Conservation (phyloP, 2,329 filamentous ascomycete species). For the Blumeria graminis region DNA sequence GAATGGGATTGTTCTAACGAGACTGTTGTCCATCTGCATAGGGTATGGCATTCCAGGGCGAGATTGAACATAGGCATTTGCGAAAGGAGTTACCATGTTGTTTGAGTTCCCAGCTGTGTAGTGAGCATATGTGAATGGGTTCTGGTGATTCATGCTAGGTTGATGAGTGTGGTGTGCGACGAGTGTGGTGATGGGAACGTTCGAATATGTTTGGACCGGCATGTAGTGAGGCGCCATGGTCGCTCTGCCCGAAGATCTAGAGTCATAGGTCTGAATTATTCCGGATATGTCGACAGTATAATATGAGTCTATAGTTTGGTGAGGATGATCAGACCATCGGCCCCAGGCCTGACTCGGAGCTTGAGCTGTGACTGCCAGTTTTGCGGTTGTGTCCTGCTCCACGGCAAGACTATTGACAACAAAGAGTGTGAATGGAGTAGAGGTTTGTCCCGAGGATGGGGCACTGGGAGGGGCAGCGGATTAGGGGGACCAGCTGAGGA, state of each 20-base stretch:
- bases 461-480: not conserved
- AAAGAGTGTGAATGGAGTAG: not conserved
- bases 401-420: constrained; percentile 12
- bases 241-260: constrained; percentile 18
- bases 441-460: not conserved
- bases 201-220: constrained; percentile 21
- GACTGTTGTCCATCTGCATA: constrained; percentile 7
- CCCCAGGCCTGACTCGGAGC: constrained; percentile 26
- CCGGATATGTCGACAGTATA: constrained; percentile 21
- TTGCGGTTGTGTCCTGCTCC: constrained; percentile 16
- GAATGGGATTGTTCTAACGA: constrained; percentile 10
- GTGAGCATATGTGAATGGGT: constrained; percentile 20
- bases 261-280: constrained; percentile 25
- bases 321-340: constrained; percentile 24
- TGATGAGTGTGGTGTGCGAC: constrained; percentile 12
- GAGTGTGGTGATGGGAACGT: constrained; percentile 20
- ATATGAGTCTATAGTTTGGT: constrained; percentile 8
- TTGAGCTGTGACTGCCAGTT: constrained; percentile 25
- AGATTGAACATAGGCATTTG: constrained; percentile 12
- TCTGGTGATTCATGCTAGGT: constrained; percentile 13
- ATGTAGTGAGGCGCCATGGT: constrained; percentile 24
- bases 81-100: constrained; percentile 11
- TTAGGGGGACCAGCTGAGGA: not conserved
- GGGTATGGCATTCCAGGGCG: constrained; percentile 14
- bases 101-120: constrained; percentile 14